Evolutionary conservation across 768 basidiomycete species (phyloP), one percentile per base, ranked within the genome.

Genomic region (Serendipita vermifera): DNA sequence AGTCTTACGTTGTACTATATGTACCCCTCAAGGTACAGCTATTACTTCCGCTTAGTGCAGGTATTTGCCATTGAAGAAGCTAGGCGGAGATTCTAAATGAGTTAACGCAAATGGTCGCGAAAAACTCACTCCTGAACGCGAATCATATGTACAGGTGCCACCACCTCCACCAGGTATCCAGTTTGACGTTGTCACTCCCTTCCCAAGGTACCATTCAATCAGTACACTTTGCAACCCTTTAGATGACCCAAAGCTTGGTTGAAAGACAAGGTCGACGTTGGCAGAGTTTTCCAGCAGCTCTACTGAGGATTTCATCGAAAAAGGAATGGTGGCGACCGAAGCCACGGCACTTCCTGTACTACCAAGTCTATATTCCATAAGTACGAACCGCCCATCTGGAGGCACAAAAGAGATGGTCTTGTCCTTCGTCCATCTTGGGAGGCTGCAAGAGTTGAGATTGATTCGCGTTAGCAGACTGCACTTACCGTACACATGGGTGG

Each of bases 401-500:
- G 93, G 93, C 20, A 97, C 79, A 66, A 97, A 97, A 1, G 93
- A 94, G 38, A 97, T 70, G 1, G 75, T 69, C 62, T 79, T 83
- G 64, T 87, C 82, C 35, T 81, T 79, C 22, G 75, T 71, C 85
- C 89, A 96, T 56, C 82, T 81, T 63, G 79, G 82, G 24, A 93
- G 72, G 33, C 91, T 93, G 61, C 26, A 5, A 32, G 31, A 40
- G 58, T 14, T 40, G 29, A 17, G 26, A 17, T 22, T 22, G 43
- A 24, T 26, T 54, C 36, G 41, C 36, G 38, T 55, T 54, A 36
- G 14, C 36, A 27, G 55, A 14, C 59, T 51, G 40, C 9, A 66
- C 79, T 57, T 67, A 89, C 89, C 93, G 78, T 56, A 98, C 82
- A 66, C 91, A 96, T 29, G 92, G 81, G 66, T 98, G 94, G 68